These are phyloP conservation scores for Chlorella sorokiniana DNA, from an alignment of 139 green algal genomes.

Conservation along the genomic window DNA sequence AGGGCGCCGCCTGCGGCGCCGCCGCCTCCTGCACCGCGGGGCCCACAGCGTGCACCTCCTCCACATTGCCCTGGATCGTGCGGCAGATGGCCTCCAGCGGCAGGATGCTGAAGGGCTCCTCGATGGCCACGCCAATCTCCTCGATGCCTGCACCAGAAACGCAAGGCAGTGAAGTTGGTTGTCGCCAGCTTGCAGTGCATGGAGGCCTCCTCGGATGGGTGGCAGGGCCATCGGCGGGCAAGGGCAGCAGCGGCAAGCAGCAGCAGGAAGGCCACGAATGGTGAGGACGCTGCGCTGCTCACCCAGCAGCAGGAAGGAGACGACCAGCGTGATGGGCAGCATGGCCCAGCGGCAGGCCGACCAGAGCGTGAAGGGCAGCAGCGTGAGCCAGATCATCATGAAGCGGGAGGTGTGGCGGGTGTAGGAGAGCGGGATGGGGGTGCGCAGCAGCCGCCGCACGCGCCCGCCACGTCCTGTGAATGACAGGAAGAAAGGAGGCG, in stretches of 20 bases:
- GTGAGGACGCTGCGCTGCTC: background rate
- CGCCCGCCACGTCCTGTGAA: slow-evolving; percentile 58
- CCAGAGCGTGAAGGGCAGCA: slow-evolving; percentile 65
- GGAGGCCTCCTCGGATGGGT: too few species aligned
- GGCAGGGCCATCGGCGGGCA: too few species aligned
- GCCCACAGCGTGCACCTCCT: background rate
- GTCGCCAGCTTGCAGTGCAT: too few species aligned
- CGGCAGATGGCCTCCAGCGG: slow-evolving; percentile 40
- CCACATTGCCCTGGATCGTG: background rate
- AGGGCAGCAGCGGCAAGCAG: background rate
- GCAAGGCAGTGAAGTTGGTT: too few species aligned
- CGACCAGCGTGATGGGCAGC: slow-evolving; percentile 54
- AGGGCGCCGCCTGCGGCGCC: too few species aligned
- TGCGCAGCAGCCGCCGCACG: slow-evolving; percentile 76
- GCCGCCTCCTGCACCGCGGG: background rate
- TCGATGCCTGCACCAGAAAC: slow-evolving; percentile 11
- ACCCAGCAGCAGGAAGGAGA: slow-evolving; percentile 73
- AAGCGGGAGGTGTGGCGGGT: slow-evolving; percentile 29
- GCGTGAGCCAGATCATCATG: slow-evolving; percentile 32
- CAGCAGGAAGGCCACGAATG: background rate
- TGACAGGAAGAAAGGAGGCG: too few species aligned
- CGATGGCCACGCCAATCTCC: slow-evolving; percentile 28
- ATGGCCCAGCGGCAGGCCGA: slow-evolving; percentile 61
- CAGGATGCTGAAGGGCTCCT: slow-evolving; percentile 59
- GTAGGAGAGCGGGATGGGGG: slow-evolving; percentile 75